These are phyloP conservation scores for Entomortierella beljakovae DNA, from an alignment of 192 early-diverging fungal genomes.

Conservation along the genomic window DNA sequence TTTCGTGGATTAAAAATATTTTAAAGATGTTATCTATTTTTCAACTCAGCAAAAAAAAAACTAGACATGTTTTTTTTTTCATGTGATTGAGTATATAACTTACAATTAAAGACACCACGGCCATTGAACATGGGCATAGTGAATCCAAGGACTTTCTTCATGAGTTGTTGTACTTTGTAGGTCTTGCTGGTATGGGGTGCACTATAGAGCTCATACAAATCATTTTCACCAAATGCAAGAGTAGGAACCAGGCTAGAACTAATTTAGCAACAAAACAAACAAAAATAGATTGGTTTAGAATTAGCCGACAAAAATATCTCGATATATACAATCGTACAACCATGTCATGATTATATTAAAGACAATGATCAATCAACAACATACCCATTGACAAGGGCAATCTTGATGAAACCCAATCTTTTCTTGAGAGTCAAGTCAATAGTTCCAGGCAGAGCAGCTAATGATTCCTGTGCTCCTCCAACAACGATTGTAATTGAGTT, in stretches of 20 bases:
- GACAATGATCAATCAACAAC: background rate
- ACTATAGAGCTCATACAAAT: slow-evolving; percentile 84
- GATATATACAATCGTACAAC: background rate
- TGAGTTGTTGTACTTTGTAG: slow-evolving; percentile 74
- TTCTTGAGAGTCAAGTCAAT: slow-evolving; percentile 81
- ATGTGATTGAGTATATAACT: slow-evolving; percentile 65
- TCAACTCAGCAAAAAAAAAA: slow-evolving; percentile 11
- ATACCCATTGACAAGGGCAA: slow-evolving; percentile 83
- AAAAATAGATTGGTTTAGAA: background rate
- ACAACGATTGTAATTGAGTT: slow-evolving; percentile 86
- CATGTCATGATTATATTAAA: background rate
- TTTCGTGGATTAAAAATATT: background rate
- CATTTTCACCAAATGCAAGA: slow-evolving; percentile 95
- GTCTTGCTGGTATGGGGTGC: slow-evolving; percentile 75
- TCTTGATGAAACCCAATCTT: slow-evolving; percentile 90
- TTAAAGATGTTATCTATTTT: background rate
- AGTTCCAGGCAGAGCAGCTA: slow-evolving; percentile 72
- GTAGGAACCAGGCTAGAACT: slow-evolving; percentile 86
- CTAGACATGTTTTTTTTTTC: background rate
- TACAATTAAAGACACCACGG: slow-evolving; percentile 89
- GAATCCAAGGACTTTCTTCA: slow-evolving; percentile 78
- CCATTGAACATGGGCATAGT: slow-evolving; percentile 87
- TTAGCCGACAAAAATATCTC: background rate
- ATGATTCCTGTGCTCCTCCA: slow-evolving; percentile 90
- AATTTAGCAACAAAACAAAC: background rate